Evolutionary conservation across 768 basidiomycete species (phyloP), one percentile per base, ranked within the genome.

Genomic region (Phylloporus scabripes): DNA sequence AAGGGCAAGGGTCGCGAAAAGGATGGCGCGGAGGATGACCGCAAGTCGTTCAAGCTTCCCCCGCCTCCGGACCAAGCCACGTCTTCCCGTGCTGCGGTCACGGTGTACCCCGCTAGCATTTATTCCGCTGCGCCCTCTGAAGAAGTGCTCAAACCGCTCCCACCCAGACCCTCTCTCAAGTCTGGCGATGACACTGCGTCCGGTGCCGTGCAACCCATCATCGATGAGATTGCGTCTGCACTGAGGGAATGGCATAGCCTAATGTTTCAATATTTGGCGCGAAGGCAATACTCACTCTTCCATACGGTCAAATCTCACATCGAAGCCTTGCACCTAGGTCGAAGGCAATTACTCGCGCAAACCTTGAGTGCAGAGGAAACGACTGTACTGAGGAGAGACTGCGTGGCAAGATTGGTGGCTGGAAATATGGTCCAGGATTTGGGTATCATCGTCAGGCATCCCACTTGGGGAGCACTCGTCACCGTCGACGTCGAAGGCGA

Each of bases 151-250:
- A 89, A 92, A 63, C 86, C 84, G 1, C 72, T 86, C 5, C 92
- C 92, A 8, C 93, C 92, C 3, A 81, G 96, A 38, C 95, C 95
- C 6, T 90, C 87, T n/a, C 78, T 97, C 42, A 94, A 93, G 54
- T 90, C 92, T 9, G 92, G 91, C 32, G 95, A 96, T 63, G 94
- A 97, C 58, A 98, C 95, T 2, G 76, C 80, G 4, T 84, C 86
- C 0, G 95, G 95, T 9, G 74, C 76, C 18, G 71, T 67, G 2
- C 93, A 96, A 61, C 95, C 95, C 9, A 85, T 98, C 62, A 82
- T 98, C 44, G 95, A 98, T 69, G 95, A 98, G 72, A 95, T 98
- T 56, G 91, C 95, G 0, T 95, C 92, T 7, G 94, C 95, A 0
- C 72, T 98, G 38, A 83, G 95, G 33, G 95, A 98, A 79, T 98